phyloP scores from a whole-genome alignment of 148 eudicot species.

The Linanthus parryae region DNA sequence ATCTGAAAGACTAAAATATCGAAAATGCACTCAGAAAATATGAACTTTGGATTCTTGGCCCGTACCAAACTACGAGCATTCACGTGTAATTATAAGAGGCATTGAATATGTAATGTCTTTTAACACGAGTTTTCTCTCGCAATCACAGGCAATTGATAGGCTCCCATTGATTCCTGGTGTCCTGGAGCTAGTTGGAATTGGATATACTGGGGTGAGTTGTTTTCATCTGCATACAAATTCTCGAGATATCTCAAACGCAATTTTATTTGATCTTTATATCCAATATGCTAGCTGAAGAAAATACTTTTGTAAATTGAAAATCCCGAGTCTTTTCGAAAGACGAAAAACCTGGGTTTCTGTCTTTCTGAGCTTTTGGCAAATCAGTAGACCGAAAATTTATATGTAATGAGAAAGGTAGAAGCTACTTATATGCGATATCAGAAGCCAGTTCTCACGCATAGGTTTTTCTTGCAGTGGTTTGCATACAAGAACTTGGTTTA shows the following conservation, averaged over 20 bases:
- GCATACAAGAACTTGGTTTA: conserved; percentile 68
- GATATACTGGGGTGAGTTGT: conserved; percentile 82
- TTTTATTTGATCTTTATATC: too few relatives aligned
- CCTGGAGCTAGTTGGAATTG: conserved; percentile 93
- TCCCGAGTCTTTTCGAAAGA: too few relatives aligned
- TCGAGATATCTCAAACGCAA: background rate
- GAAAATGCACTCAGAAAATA: too few relatives aligned
- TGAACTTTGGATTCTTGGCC: too few relatives aligned
- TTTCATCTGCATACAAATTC: background rate
- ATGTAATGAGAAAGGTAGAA: too few relatives aligned
- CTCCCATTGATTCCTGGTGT: conserved; percentile 85
- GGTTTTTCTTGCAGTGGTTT: conserved; percentile 69
- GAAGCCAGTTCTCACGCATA: too few relatives aligned
- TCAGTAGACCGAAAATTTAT: too few relatives aligned
- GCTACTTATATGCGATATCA: too few relatives aligned
- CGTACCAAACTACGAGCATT: background rate
- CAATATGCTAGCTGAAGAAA: background rate
- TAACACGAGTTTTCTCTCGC: background rate
- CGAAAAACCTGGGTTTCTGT: too few relatives aligned
- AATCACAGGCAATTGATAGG: conserved; percentile 77
- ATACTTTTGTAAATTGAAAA: too few relatives aligned
- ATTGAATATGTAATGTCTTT: background rate
- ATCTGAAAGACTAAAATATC: too few relatives aligned
- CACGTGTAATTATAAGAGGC: background rate
- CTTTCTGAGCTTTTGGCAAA: too few relatives aligned